Conservation (phyloP, 2,329 filamentous ascomycete genomes). For the Talaromyces marneffei region DNA sequence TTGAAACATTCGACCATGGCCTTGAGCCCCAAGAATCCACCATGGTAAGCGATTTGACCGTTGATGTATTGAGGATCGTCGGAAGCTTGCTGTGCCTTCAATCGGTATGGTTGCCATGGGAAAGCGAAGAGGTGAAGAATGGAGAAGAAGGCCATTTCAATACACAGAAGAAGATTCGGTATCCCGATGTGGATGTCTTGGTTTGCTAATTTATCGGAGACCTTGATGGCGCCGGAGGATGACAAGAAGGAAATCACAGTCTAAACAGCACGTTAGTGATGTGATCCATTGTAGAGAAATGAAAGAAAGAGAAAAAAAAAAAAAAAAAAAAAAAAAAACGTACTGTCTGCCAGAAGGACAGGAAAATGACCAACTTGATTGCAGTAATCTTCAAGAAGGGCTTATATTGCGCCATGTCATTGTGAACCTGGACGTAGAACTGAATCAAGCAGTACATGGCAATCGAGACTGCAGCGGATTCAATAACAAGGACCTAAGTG, state of each 20-base stretch:
- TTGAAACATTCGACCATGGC: slow-evolving; percentile 70
- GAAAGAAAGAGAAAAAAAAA: no score
- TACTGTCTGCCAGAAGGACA: slow-evolving; percentile 78
- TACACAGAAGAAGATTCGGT: slow-evolving; percentile 67
- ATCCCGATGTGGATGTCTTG: slow-evolving; percentile 77
- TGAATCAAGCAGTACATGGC: slow-evolving; percentile 88
- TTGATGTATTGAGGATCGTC: slow-evolving; percentile 39
- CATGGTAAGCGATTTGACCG: slow-evolving; percentile 52
- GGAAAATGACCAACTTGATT: slow-evolving; percentile 87
- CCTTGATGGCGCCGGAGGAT: slow-evolving; percentile 57
- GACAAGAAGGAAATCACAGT: slow-evolving; percentile 58
- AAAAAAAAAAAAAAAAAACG: slow-evolving; percentile 20
- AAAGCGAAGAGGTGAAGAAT: slow-evolving; percentile 79
- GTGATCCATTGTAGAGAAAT: not conserved
- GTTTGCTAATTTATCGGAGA: slow-evolving; percentile 58
- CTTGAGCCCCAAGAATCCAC: slow-evolving; percentile 58
- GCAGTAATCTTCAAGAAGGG: slow-evolving; percentile 76
- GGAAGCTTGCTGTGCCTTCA: slow-evolving; percentile 43
- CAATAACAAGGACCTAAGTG: slow-evolving; percentile 57
- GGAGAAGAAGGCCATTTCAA: slow-evolving; percentile 80
- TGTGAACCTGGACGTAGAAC: slow-evolving; percentile 72
- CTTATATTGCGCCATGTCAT: slow-evolving; percentile 60
- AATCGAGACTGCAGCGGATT: slow-evolving; percentile 66
- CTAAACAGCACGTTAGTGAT: slow-evolving; percentile 22
- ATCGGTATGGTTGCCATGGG: slow-evolving; percentile 64